Percentiles rank a stretch among this genome's conserved stretches.
Evolutionary conservation across 1,284 basidiomycete species (phyloP).

Genomic region (Athelia psychrophila): DNA sequence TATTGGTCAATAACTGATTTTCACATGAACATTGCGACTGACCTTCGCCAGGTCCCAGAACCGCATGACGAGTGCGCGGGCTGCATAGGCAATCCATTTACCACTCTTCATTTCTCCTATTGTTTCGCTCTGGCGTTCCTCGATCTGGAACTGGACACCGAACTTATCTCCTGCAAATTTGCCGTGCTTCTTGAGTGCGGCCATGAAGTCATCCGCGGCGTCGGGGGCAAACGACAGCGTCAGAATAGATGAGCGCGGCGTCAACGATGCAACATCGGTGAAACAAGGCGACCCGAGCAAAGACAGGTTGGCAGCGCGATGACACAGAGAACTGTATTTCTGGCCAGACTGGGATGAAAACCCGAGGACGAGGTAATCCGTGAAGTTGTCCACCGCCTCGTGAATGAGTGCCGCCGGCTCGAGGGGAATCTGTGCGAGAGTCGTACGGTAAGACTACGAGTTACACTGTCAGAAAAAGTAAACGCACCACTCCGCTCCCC

Average conservation of each 20-base stretch:
- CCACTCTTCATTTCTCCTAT: slow-evolving; percentile 70
- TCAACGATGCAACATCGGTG: slow-evolving; percentile 25
- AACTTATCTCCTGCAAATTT: slow-evolving; percentile 33
- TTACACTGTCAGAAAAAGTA: slow-evolving; percentile 2
- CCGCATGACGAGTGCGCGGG: slow-evolving; percentile 73
- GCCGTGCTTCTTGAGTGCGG: slow-evolving; percentile 36
- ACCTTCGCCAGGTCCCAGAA: slow-evolving; percentile 89
- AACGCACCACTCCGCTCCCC: slow-evolving; percentile 30
- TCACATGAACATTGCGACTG: slow-evolving; percentile 15
- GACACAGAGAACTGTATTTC: slow-evolving; percentile 34
- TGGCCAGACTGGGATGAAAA: slow-evolving; percentile 39
- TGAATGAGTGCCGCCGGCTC: slow-evolving; percentile 23
- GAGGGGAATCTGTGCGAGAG: slow-evolving; percentile 6
- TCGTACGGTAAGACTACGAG: slow-evolving; percentile 9
- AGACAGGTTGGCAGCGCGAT: slow-evolving; percentile 18
- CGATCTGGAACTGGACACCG: slow-evolving; percentile 41
- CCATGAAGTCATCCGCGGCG: slow-evolving; percentile 47
- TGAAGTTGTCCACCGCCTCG: slow-evolving; percentile 44
- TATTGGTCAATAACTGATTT: slow-evolving; percentile 5
- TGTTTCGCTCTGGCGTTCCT: slow-evolving; percentile 39
- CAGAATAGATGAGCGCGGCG: slow-evolving; percentile 42
- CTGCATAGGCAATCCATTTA: slow-evolving; percentile 87
- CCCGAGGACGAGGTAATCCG: slow-evolving; percentile 42
- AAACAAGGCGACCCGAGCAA: slow-evolving; percentile 35
- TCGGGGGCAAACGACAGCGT: slow-evolving; percentile 59